A percentile compares a stretch with the other conserved stretches of the same genome.
Evolutionary conservation across 2,329 filamentous ascomycete genomes (phyloP).

Genomic region (Thermomyces lanuginosus): DNA sequence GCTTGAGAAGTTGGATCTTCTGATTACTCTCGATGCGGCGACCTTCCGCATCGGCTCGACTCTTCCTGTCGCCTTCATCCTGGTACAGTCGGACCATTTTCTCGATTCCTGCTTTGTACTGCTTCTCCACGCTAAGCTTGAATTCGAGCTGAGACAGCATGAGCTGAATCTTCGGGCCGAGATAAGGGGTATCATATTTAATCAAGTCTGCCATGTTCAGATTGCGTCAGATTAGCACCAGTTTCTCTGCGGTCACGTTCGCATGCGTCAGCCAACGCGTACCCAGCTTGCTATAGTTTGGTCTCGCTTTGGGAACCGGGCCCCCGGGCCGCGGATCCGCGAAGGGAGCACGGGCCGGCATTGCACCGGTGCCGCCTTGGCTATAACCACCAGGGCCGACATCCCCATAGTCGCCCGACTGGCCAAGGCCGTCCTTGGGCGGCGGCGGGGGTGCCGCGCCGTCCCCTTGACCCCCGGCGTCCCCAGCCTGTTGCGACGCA

Average conservation of each 20-base stretch:
- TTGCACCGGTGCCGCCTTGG: slow-evolving; percentile 50
- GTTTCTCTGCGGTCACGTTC: neutral
- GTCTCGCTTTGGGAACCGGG: slow-evolving; percentile 54
- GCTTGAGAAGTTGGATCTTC: slow-evolving; percentile 89
- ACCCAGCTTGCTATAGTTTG: slow-evolving; percentile 96
- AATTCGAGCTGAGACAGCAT: slow-evolving; percentile 98
- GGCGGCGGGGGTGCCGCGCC: slow-evolving; percentile 9
- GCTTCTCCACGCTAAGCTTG: slow-evolving; percentile 95
- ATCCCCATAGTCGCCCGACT: slow-evolving; percentile 49
- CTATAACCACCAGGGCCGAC: slow-evolving; percentile 37
- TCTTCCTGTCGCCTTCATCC: slow-evolving; percentile 94
- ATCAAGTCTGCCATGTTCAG: slow-evolving; percentile 57
- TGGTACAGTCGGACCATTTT: slow-evolving; percentile 98
- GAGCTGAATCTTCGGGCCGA: slow-evolving; percentile 92
- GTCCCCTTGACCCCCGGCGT: slow-evolving; percentile 34
- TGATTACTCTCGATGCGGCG: slow-evolving; percentile 88
- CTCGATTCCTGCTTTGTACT: slow-evolving; percentile 96
- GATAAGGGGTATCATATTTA: slow-evolving; percentile 91
- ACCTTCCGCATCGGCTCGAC: slow-evolving; percentile 78
- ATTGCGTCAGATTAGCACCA: slow-evolving; percentile 1
- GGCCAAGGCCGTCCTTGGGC: slow-evolving; percentile 20
- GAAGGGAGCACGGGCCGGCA: slow-evolving; percentile 69
- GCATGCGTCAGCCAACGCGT: slow-evolving; percentile 18
- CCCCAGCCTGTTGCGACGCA: too few relatives aligned
- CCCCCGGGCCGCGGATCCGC: slow-evolving; percentile 53